A percentile compares a stretch with the other conserved stretches of the same genome.
Evolutionary conservation across 2,329 filamentous ascomycete species (phyloP).

Genomic region (Diatrype stigma): DNA sequence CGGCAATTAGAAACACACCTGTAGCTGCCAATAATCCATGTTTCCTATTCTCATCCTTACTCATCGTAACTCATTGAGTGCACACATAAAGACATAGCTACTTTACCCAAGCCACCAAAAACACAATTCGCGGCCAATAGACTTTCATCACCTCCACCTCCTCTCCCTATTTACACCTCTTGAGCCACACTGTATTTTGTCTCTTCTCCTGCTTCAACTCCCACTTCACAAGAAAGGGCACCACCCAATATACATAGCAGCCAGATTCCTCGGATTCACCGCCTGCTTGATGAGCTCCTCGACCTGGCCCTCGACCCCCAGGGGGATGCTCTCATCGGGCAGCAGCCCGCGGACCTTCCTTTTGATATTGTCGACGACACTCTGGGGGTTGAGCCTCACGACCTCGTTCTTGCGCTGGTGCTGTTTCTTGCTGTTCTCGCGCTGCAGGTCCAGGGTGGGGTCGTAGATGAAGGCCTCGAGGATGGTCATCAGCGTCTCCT

Average conservation of each 20-base stretch:
- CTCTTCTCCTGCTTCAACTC: no score
- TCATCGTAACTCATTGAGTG: no score
- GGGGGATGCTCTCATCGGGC: conserved; percentile 81
- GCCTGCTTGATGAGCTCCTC: conserved; percentile 89
- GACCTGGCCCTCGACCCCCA: conserved; percentile 96
- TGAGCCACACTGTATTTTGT: neutral
- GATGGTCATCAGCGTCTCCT: conserved; percentile 96
- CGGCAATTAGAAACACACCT: no score
- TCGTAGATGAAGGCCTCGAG: conserved; percentile 97
- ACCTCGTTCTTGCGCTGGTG: conserved; percentile 18
- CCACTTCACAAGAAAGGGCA: conserved; percentile 53
- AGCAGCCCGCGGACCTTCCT: conserved; percentile 82
- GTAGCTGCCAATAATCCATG: no score
- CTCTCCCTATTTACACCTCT: no score
- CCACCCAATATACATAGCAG: conserved; percentile 98
- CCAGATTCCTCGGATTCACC: conserved; percentile 72
- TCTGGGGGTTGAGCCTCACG: conserved; percentile 54
- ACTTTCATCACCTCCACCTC: no score
- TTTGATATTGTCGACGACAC: conserved; percentile 84
- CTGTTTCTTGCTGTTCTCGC: conserved; percentile 60
- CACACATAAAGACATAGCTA: no score
- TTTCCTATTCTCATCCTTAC: no score
- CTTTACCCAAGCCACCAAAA: no score
- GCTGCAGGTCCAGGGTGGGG: conserved; percentile 86
- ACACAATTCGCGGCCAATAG: no score